Evolutionary conservation across 2,329 filamentous ascomycete genomes (phyloP).

Genomic region (Colletotrichum simmondsii): DNA sequence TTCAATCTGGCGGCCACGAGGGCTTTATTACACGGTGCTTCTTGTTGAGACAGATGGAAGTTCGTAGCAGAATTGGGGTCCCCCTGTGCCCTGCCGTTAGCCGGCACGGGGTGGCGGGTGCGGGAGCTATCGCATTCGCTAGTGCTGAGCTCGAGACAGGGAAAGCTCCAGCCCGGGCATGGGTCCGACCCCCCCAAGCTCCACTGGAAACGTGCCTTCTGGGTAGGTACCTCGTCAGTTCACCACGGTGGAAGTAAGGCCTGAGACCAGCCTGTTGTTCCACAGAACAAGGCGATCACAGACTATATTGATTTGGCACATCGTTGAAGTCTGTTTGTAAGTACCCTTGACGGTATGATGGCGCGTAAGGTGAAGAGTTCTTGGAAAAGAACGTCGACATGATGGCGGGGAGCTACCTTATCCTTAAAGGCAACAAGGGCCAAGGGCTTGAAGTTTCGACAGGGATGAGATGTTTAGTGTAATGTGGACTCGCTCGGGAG

Average conservation of each 20-base stretch:
- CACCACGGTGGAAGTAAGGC: background rate
- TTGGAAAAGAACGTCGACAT: background rate
- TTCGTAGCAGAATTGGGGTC: background rate
- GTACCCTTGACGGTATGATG: background rate
- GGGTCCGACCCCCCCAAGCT: background rate
- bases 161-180: slow-evolving; percentile 10
- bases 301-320: background rate
- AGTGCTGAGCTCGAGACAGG: slow-evolving; percentile 3
- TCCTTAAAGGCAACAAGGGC: background rate
- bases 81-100: background rate
- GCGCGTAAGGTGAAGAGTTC: background rate
- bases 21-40: background rate
- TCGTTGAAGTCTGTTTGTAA: background rate
- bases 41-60: slow-evolving; percentile 5
- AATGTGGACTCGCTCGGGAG: background rate
- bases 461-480: background rate
- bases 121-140: slow-evolving; percentile 6
- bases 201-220: background rate
- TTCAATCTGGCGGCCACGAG: background rate
- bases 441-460: background rate
- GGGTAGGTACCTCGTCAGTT: too few species aligned
- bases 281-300: too few species aligned
- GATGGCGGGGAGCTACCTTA: background rate
- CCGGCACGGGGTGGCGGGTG: slow-evolving; percentile 5
- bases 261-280: too few species aligned